A percentile compares a stretch with the other conserved stretches of the same genome.
Evolutionary conservation across 2,329 filamentous ascomycete species (phyloP).

Genomic region (Huntiella abstrusa): DNA sequence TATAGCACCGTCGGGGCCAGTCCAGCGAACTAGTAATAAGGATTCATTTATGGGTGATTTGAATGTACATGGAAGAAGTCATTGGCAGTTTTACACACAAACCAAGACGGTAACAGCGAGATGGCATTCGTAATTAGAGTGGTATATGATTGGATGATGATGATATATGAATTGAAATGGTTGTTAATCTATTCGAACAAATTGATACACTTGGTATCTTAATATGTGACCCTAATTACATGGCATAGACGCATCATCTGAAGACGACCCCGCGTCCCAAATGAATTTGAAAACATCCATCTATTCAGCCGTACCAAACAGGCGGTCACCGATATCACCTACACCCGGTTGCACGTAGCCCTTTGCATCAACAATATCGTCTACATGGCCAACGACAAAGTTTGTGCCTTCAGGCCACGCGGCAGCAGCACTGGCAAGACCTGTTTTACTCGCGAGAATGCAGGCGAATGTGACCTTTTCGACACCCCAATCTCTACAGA

Average conservation of each 20-base stretch:
- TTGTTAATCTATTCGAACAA: no score
- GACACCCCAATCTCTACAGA: slow-evolving; percentile 61
- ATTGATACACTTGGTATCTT: no score
- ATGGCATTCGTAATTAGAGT: slow-evolving; percentile 17
- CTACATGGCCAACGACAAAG: slow-evolving; percentile 68
- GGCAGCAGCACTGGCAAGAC: slow-evolving; percentile 50
- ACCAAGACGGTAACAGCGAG: slow-evolving; percentile 14
- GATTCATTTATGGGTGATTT: slow-evolving; percentile 15
- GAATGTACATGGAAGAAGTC: slow-evolving; percentile 10
- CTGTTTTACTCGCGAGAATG: slow-evolving; percentile 53
- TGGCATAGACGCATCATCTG: neutral
- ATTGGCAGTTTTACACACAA: slow-evolving; percentile 15
- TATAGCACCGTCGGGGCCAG: slow-evolving; percentile 12
- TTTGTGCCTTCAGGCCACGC: slow-evolving; percentile 65
- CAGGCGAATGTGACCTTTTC: slow-evolving; percentile 57
- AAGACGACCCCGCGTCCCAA: neutral
- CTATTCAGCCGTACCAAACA: slow-evolving; percentile 33
- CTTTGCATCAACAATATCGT: slow-evolving; percentile 50
- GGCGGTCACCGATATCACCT: slow-evolving; percentile 74
- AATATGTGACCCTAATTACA: no score
- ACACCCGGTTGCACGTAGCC: slow-evolving; percentile 86
- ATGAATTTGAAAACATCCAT: neutral
- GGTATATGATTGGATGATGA: no score
- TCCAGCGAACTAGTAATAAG: slow-evolving; percentile 14
- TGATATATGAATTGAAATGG: no score